Percentiles rank a stretch among this genome's conserved stretches.
These are phyloP conservation scores for Hypomyces perniciosus DNA, from an alignment of 2,329 filamentous ascomycete genomes.

Conservation along the genomic window DNA sequence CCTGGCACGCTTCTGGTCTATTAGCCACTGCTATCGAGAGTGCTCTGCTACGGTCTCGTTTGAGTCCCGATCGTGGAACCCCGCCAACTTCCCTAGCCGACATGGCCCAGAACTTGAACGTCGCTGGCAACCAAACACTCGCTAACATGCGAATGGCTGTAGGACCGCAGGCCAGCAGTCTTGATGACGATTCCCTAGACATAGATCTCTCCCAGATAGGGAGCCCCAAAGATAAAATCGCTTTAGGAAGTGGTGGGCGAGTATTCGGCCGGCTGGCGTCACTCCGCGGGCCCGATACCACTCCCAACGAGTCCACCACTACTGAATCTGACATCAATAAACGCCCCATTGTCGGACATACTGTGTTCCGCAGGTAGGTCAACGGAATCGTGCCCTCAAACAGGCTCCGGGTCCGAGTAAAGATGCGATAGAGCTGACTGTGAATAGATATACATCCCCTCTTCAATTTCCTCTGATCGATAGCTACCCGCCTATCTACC, in stretches of 20 bases:
- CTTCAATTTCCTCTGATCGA: constrained; percentile 72
- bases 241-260: constrained; percentile 10
- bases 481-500: constrained; percentile 76
- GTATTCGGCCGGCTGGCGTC: constrained; percentile 25
- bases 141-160: constrained; percentile 67
- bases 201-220: constrained; percentile 28
- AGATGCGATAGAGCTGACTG: not conserved
- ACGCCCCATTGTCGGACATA: constrained; percentile 22
- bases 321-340: constrained; percentile 4
- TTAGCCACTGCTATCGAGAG: constrained; percentile 73
- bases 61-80: constrained; percentile 43
- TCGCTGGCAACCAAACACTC: constrained; percentile 73
- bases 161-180: constrained; percentile 24
- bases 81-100: constrained; percentile 49
- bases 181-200: constrained; percentile 25
- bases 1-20: constrained; percentile 77
- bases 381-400: not conserved
- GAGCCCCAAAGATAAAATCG: not conserved
- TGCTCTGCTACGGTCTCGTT: constrained; percentile 67
- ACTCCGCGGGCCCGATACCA: constrained; percentile 17
- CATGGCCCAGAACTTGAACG: constrained; percentile 62
- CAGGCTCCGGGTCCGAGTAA: too few relatives aligned
- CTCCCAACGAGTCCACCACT: constrained; percentile 7
- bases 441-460: constrained; percentile 38
- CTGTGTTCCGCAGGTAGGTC: constrained; percentile 24